These are phyloP conservation scores for Carex arenaria DNA, from an alignment of 202 grass and related monocot species.

Conservation along the genomic window DNA sequence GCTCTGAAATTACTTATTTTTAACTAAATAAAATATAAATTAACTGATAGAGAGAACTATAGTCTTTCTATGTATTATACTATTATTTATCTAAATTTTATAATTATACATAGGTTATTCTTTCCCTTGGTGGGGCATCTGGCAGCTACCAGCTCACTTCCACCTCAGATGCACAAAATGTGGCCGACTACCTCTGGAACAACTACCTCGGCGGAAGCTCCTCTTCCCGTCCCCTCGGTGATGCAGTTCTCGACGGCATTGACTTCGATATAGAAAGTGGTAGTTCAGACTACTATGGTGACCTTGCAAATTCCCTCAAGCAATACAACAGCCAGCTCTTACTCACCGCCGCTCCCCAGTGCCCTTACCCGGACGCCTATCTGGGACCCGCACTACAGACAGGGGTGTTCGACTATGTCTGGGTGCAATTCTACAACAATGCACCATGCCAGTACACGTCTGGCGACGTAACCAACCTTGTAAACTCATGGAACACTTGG, in stretches of 20 bases:
- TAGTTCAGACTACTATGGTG: conserved; percentile 33
- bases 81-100: neutral
- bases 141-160: conserved; percentile 46
- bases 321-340: conserved; percentile 34
- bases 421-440: conserved; percentile 94
- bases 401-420: conserved; percentile 56
- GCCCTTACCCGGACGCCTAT: conserved; percentile 47
- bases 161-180: conserved; percentile 29
- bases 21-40: neutral
- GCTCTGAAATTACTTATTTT: neutral
- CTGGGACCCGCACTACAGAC: conserved; percentile 34
- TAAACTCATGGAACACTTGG: conserved; percentile 44
- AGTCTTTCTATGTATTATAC: neutral
- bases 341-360: conserved; percentile 71
- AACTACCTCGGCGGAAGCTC: conserved; percentile 47
- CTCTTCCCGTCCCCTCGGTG: conserved; percentile 47
- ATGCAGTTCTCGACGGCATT: conserved; percentile 58
- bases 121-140: conserved; percentile 57
- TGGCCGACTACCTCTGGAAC: conserved; percentile 64
- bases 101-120: conserved; percentile 25
- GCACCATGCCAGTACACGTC: conserved; percentile 48
- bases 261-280: conserved; percentile 86
- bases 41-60: neutral
- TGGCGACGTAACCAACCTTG: conserved; percentile 21
- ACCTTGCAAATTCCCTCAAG: conserved; percentile 45